Base-by-base conservation (phyloP, 208 protist species). In the Histomonas meleagridis region DNA sequence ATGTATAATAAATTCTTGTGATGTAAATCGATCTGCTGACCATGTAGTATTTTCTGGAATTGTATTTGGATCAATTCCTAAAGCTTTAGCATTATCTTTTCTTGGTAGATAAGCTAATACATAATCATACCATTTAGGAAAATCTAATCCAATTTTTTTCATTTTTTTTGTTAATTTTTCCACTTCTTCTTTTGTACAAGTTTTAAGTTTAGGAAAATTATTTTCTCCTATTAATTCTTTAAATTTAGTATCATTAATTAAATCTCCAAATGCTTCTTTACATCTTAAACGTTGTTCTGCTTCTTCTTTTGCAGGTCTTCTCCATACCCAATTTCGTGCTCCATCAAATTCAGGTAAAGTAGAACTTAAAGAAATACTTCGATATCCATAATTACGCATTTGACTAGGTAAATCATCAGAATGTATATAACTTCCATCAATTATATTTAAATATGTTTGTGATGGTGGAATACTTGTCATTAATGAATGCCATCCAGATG, bases 391-490 rank as follows among this genome's bases (percentile, higher is more conserved):
- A n/a, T 43, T 7, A 16, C 55, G 76, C 0, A 86, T n/a, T 38
- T 51, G 46, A 7, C 46, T 57, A 51, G 76, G 76, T 14, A 86
- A 49, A 86, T 86, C 76, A 86, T 86, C 76, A 38, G 32, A 32
- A 55, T 86, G 76, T 9, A 55, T 7, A 21, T 38, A 32, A 32
- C n/a, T 18, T 18, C 46, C 46, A 32, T 86, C 76, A 86, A 51
- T 7, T 32, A 55, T n/a, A 21, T 86, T 86, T 1, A 46, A 43
- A 23, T 40, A 38, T 55, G 76, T 55, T 18, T 55, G 46, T 5
- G 76, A 86, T n/a, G 76, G 76, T 57, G 40, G 26, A 55, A 86
- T 55, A 32, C 76, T 46, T 26, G 76, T 86, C 46, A 86, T 51
- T 35, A 86, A 35, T 38, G 76, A 21, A 55, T 86, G 76, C 76